These are phyloP conservation scores for Alectoria sarmentosa DNA, from an alignment of 495 filamentous ascomycete species.

Conservation along the genomic window DNA sequence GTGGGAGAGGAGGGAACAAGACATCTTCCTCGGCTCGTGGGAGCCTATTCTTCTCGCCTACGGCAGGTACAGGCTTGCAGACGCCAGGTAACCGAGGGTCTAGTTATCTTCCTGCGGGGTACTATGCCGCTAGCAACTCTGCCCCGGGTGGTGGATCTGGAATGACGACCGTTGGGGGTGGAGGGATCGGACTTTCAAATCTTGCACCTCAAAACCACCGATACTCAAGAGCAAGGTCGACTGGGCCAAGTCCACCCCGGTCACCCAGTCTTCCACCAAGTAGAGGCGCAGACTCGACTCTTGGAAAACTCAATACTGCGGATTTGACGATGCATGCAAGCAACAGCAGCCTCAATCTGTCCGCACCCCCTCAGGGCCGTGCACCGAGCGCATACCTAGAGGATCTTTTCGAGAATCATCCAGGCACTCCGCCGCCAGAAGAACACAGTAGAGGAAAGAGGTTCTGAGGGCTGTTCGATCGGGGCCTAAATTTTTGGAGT, in stretches of 20 bases:
- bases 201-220: slow-evolving; percentile 47
- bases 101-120: slow-evolving; percentile 81
- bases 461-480: not conserved
- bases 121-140: slow-evolving; percentile 68
- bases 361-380: slow-evolving; percentile 57
- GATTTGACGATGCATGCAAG: slow-evolving; percentile 46
- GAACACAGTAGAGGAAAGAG: slow-evolving; percentile 22
- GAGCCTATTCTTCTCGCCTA: slow-evolving; percentile 91
- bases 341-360: slow-evolving; percentile 62
- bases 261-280: slow-evolving; percentile 51
- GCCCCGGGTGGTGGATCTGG: slow-evolving; percentile 37
- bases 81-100: slow-evolving; percentile 49
- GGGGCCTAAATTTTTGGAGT: not conserved
- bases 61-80: slow-evolving; percentile 55
- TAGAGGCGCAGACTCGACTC: slow-evolving; percentile 32
- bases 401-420: slow-evolving; percentile 75
- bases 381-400: slow-evolving; percentile 91
- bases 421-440: slow-evolving; percentile 19
- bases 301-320: slow-evolving; percentile 29
- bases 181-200: slow-evolving; percentile 41
- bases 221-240: slow-evolving; percentile 38
- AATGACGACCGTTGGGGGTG: slow-evolving; percentile 42
- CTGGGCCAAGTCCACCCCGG: slow-evolving; percentile 56
- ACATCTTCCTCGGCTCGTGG: slow-evolving; percentile 43
- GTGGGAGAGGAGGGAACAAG: slow-evolving; percentile 35